Evolutionary conservation across 495 filamentous ascomycete species (phyloP).

Genomic region (Hyphodiscus hymeniophilus): DNA sequence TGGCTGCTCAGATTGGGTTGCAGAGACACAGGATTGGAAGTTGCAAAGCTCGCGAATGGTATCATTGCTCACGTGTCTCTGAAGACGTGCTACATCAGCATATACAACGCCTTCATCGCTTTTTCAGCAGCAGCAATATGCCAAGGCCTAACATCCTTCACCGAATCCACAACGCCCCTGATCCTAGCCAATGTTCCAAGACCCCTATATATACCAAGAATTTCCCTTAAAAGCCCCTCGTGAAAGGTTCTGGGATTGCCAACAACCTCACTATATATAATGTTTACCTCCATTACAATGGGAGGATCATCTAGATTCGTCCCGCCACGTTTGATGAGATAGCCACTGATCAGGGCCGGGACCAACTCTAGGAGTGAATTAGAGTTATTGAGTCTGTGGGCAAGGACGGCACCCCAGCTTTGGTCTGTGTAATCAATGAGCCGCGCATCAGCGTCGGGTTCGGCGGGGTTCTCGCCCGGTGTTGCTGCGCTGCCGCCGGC

Average conservation of each 20-base stretch:
- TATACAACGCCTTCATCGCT: conserved; percentile 48
- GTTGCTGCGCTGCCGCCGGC: conserved; percentile 43
- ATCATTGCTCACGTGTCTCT: too few species aligned
- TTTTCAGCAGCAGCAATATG: conserved; percentile 76
- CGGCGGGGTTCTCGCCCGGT: conserved; percentile 35
- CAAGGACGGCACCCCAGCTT: conserved; percentile 68
- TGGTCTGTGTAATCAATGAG: conserved; percentile 74
- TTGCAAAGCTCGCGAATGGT: too few species aligned
- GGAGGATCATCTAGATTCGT: conserved; percentile 52
- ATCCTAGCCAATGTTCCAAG: conserved; percentile 64
- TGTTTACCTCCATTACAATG: conserved; percentile 54
- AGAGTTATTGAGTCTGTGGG: conserved; percentile 63
- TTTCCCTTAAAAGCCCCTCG: conserved; percentile 59
- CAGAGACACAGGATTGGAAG: too few species aligned
- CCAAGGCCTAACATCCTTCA: conserved; percentile 65
- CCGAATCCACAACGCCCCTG: conserved; percentile 55
- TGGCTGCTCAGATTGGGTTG: too few species aligned
- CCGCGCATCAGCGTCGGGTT: conserved; percentile 63
- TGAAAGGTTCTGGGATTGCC: conserved; percentile 23
- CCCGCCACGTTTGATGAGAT: conserved; percentile 68
- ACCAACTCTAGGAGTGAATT: conserved; percentile 53
- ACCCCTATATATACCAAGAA: conserved; percentile 67
- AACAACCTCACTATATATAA: conserved; percentile 48
- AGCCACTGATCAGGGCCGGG: conserved; percentile 60
- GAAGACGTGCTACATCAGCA: conserved; percentile 45